Base-by-base conservation (phyloP, 495 filamentous ascomycete species). In the Penicillium paradoxum region DNA sequence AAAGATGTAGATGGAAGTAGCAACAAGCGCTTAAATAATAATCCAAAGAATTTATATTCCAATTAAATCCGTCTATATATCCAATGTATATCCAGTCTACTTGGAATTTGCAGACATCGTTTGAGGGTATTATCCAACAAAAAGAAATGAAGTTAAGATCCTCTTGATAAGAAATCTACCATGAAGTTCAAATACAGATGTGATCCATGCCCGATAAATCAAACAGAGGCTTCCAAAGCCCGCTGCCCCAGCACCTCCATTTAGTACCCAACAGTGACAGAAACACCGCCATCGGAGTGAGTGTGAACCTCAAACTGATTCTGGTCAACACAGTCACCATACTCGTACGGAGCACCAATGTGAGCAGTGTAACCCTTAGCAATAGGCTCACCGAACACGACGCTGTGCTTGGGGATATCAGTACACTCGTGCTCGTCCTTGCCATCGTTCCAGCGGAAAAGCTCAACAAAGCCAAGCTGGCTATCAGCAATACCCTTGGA, bases 321-420 rank as follows among this genome's bases (percentile, higher is more conserved):
- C 56, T 66, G 21, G 19, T 60, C 65, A 45, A 55, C 58, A 51
- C 65, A 68, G 39, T 68, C 65, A 5, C 66, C 66, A 46, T 68
- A 66, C 47, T 66, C 60, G 51, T 68, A 64, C 18, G 63, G n/a
- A n/a, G 54, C 49, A 15, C 27, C 45, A n/a, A 19, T 36, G 8
- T 43, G 50, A 36, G 48, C 36, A 47, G 17, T 40, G 38, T 38
- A 17, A 3, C 55, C 54, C 49, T 57, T 53, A 5, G 54, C 47
- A 45, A 47, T 51, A 4, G 60, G 60, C 1, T 42, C 37, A 9
- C 63, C 58, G 37, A 68, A 68, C n/a, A 38, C 51, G 14, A 57
- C 60, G 30, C 52, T 42, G 4, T 57, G 61, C 47, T 43, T 47
- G 0, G 66, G 63, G 45, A 66, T 33, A 18, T 45, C 32, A 10